Evolutionary conservation across 768 basidiomycete species (phyloP), one percentile per base, ranked within the genome.

Genomic region (Leccinum rimulosum): DNA sequence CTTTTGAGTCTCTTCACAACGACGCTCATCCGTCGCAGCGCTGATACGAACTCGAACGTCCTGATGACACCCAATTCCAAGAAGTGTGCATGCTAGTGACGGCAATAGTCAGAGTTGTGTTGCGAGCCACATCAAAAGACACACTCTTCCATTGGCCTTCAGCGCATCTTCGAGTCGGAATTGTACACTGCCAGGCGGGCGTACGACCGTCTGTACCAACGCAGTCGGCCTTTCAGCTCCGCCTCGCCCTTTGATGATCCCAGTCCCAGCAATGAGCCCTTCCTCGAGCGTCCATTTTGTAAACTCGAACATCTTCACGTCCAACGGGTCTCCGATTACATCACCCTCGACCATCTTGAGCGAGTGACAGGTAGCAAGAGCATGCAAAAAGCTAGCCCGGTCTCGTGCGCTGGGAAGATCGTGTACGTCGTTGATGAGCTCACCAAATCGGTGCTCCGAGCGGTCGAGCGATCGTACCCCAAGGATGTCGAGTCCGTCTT

Each of bases 221-320:
- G 95, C 88, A 15, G 94, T 82, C 36, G 95, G 92, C 28, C 86
- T 75, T 54, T 91, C 85, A 4, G 82, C 66, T 19, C 84, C 80
- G 50, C 82, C 76, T 52, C 80, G 86, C 17, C 78, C 82, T 71
- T 87, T 90, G 66, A 91, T 88, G 30, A 84, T 83, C 10, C 84
- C 84, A 9, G 85, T 88, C 36, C 88, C 86, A 27, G 85, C 82
- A 12, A 86, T 68, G 27, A 84, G 79, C 1, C 96, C 96, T 76
- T 98, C 97, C 68, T 99, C 96, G 53, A 99, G 76, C 0, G 88
- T 91, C 97, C 97, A 99, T 54, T 84, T 85, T 7, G 97, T 98
- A 70, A 97, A 98, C 61, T 88, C 89, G 70, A 98, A 99, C 97
- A 99, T 99, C 75, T 96, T 95, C 58, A 89, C 86, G 70, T 99